Base-by-base conservation (phyloP, 306 rosid genomes). In the Crotalaria pallida region DNA sequence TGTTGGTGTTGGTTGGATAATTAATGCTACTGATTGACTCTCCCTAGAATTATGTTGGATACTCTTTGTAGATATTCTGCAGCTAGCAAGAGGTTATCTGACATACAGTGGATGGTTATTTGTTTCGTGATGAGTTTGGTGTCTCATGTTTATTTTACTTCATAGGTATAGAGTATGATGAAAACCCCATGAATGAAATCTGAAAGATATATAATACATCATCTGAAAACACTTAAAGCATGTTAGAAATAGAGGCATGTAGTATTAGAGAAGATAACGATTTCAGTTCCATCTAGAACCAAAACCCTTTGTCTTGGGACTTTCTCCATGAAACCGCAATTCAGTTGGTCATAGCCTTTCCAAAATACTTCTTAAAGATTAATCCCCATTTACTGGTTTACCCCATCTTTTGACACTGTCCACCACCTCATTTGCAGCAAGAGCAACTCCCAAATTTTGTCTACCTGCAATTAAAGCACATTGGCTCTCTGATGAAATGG, bases 71-170 rank as follows among this genome's bases (percentile, higher is more conserved):
- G 38, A 33, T n/a, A 34, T 21, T 22, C 16, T 57, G 36, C 15
- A 31, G 67, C 43, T 15, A 10, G 15, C 29, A 33, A 45, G 31
- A 27, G 31, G 5, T 27, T 27, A 6, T 27, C 1, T 27, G 31
- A 6, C 31, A 27, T 27, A 48, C 72, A 10, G n/a, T 34, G 55
- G 60, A 47, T 71, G 58, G 48, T 55, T 19, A 60, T 40, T 40
- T 60, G 70, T 76, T 59, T 38, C 75, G 26, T 26, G 49, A 17
- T 38, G 60, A n/a, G 16, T 58, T 27, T 49, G 70, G 63, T 50
- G 41, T 17, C 58, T 45, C 9, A 5, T 45, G 51, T 45, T n/a
- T 45, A 1, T 45, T 45, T n/a, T 45, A 16, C 51, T 45, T 45
- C 18, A 45, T 45, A n/a, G 19, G 51, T 40, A 10, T 40, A 40